Evolutionary conservation across 176 grass and related monocot genomes (phyloP), one percentile per base, ranked within the genome.

Genomic region (Leersia perrieri): DNA sequence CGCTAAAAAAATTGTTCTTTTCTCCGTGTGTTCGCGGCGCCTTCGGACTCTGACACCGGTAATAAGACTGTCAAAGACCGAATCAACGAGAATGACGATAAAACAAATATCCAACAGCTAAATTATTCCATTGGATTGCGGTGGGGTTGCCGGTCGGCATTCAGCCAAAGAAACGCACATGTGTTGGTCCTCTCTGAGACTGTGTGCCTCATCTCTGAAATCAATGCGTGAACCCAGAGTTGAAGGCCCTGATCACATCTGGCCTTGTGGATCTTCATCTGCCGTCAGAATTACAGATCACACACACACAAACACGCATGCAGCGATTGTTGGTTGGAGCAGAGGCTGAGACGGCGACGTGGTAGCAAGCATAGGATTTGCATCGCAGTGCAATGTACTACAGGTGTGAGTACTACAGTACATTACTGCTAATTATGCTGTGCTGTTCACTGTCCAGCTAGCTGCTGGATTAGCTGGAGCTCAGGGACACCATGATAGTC

Each of bases 401-500:
- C 66, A 5, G 7, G 1, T 11, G 3, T 5, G 63, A 9, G 64
- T 12, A 18, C 35, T 38, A 7, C 7, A 7, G 7, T 38, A 38
- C 35, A 38, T 7, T 38, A 7, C 64, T 5, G 33, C 67, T 42
- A n/a, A n/a, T n/a, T n/a, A n/a, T n/a, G n/a, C n/a, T n/a, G n/a
- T n/a, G n/a, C n/a, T n/a, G n/a, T n/a, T n/a, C n/a, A n/a, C n/a
- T n/a, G n/a, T n/a, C n/a, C n/a, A n/a, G n/a, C n/a, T n/a, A n/a
- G n/a, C n/a, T n/a, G 20, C 30, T 78, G 66, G 5, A 47, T 58
- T 42, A 9, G 78, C 76, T 80, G 44, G 76, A 86, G 53, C 12
- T 69, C 35, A n/a, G 64, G 60, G 47, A 64, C 84, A 60, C 33
- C 76, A 74, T 74, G 76, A 66, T 73, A 32, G 42, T 16, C 42